Conservation (phyloP, 108 stramenopile genomes). For the Pseudonitzschia pungens region DNA sequence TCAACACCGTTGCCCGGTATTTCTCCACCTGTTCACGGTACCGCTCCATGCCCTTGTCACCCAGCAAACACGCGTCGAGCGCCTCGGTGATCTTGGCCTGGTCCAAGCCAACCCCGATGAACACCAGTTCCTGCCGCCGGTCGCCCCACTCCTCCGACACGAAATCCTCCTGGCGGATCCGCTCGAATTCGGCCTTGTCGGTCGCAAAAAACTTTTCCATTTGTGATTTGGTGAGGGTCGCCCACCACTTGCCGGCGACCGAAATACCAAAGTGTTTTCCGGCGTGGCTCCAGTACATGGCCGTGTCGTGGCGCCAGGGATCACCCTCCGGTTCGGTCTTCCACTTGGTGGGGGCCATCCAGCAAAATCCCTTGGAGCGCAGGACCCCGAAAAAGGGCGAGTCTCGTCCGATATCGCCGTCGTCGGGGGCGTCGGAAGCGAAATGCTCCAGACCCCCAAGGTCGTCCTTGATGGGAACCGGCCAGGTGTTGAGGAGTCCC, state of each 20-base stretch:
- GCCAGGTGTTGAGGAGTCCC: slow-evolving; percentile 75
- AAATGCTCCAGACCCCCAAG: slow-evolving; percentile 53
- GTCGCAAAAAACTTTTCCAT: slow-evolving; percentile 66
- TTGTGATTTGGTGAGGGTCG: slow-evolving; percentile 53
- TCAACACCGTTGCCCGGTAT: not conserved
- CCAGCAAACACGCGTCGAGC: slow-evolving; percentile 73
- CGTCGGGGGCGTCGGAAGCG: slow-evolving; percentile 13
- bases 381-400: slow-evolving; percentile 75
- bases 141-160: slow-evolving; percentile 88
- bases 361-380: slow-evolving; percentile 95
- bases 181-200: slow-evolving; percentile 68
- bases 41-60: slow-evolving; percentile 62
- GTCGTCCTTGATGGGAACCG: slow-evolving; percentile 82
- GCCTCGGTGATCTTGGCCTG: slow-evolving; percentile 64
- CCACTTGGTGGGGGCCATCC: slow-evolving; percentile 91
- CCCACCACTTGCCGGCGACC: slow-evolving; percentile 95
- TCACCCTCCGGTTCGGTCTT: slow-evolving; percentile 48
- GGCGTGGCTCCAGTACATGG: slow-evolving; percentile 95
- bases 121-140: slow-evolving; percentile 91
- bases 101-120: slow-evolving; percentile 74
- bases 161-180: slow-evolving; percentile 83
- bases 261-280: slow-evolving; percentile 90
- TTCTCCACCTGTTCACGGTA: slow-evolving; percentile 43
- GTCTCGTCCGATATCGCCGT: slow-evolving; percentile 4
- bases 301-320: slow-evolving; percentile 89